Conservation (phyloP, 83 land plant species). For the Isoetes engelmannii region DNA sequence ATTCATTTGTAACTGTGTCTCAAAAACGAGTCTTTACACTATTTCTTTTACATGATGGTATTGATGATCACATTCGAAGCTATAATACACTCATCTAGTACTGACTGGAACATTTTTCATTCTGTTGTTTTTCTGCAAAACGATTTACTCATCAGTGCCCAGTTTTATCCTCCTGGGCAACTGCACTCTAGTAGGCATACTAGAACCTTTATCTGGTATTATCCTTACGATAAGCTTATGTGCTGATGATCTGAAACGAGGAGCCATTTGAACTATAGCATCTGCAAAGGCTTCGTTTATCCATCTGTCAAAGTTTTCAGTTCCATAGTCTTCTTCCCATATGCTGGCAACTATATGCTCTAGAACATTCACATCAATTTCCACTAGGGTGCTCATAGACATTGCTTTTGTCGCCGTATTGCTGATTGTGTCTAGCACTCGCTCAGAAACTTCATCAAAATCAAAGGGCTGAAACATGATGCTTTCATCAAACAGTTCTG, state of each 20-base stretch:
- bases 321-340: constrained; percentile 9
- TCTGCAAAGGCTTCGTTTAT: constrained; percentile 2
- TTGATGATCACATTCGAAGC: background rate
- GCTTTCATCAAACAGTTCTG: constrained; percentile 14
- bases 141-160: background rate
- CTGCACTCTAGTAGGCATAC: background rate
- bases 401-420: background rate
- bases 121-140: background rate
- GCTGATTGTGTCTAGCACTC: constrained; percentile 4
- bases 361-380: constrained; percentile 16
- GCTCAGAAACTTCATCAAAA: constrained; percentile 6
- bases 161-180: constrained; percentile 5
- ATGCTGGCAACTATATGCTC: constrained; percentile 11
- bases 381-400: background rate
- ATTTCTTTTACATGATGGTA: background rate
- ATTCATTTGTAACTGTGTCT: background rate
- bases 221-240: background rate
- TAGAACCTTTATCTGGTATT: background rate
- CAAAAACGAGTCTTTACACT: background rate
- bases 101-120: background rate
- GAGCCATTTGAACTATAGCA: background rate
- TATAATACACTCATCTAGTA: background rate
- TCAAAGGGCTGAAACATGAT: constrained; percentile 20
- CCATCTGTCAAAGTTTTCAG: constrained; percentile 15
- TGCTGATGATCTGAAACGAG: background rate